These are phyloP conservation scores for Trypanosoma grayi DNA, from an alignment of 208 protist genomes.

Conservation along the genomic window DNA sequence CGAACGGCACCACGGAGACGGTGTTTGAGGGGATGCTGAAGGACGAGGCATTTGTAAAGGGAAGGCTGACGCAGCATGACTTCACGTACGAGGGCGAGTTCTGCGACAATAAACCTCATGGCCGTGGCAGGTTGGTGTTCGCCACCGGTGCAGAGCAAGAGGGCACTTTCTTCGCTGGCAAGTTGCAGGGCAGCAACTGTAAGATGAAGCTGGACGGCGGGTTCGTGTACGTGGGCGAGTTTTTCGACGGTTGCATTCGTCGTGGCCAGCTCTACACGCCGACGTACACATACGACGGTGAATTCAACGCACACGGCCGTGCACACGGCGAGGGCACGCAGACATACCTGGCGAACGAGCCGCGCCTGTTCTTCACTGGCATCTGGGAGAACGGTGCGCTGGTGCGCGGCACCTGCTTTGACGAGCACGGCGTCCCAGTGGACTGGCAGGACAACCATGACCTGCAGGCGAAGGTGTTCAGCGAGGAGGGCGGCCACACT, in stretches of 20 bases:
- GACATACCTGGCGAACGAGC: constrained; percentile 85
- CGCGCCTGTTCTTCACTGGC: constrained; percentile 81
- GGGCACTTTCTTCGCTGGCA: constrained; percentile 85
- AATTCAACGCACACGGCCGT: constrained; percentile 86
- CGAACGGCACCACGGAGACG: constrained; percentile 77
- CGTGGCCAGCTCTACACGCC: constrained; percentile 83
- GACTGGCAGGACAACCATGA: constrained; percentile 89
- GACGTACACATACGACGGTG: constrained; percentile 90
- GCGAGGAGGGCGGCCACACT: constrained; percentile 49
- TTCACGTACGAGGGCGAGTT: constrained; percentile 89
- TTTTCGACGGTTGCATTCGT: constrained; percentile 78
- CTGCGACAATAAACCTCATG: constrained; percentile 78
- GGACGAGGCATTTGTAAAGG: constrained; percentile 81
- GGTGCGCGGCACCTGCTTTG: constrained; percentile 72
- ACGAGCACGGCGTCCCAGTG: constrained; percentile 85
- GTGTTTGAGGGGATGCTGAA: constrained; percentile 76
- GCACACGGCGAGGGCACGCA: constrained; percentile 85
- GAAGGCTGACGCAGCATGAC: constrained; percentile 74
- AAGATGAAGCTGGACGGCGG: constrained; percentile 91
- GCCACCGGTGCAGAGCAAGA: constrained; percentile 77
- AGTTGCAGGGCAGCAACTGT: constrained; percentile 78
- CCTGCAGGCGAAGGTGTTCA: constrained; percentile 69
- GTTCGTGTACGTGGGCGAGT: constrained; percentile 88
- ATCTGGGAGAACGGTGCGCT: constrained; percentile 84
- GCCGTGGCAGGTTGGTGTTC: constrained; percentile 74